Evolutionary conservation across 2,329 filamentous ascomycete species (phyloP), one percentile per base, ranked within the genome.

Genomic region (Arthrobotrys conoides): DNA sequence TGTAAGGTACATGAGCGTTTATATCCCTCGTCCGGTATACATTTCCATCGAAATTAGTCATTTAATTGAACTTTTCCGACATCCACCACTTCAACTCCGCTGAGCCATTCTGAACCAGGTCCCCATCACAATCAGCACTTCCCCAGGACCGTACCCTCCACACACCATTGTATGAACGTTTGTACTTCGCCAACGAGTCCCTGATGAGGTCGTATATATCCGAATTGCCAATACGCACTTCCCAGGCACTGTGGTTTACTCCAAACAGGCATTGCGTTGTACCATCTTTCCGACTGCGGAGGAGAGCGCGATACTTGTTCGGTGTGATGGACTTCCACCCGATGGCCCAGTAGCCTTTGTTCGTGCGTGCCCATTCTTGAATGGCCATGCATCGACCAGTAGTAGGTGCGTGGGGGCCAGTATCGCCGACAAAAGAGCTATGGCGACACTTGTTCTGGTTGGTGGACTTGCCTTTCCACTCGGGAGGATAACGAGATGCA

Each of bases 51-150:
- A n/a, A n/a, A n/a, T n/a, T n/a, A n/a, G n/a, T n/a, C n/a, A n/a
- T n/a, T n/a, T n/a, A n/a, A n/a, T n/a, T n/a, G n/a, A 59, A n/a
- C 9, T 22, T 59, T 30, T 59, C 53, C 0, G 53, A 14, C 30
- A 59, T 22, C 53, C 33, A 38, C 53, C 53, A 59, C 33, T 14
- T 59, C 53, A 59, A 59, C 53, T 59, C 53, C 5, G 53, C 53
- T 9, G 53, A 59, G 30, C 53, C 53, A 41, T 59, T 59, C 53
- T 59, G 53, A n/a, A 59, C 53, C 18, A 59, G 18, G 41, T 59
- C 53, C 1, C 53, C 53, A 41, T 59, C 53, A 41, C 53, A 59
- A 59, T 59, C 53, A 24, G 53, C 53, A 16, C 18, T 2, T 1
- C 53, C 53, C 30, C 33, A 59, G 18, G 53, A 38, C 22, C 53